Percentiles rank a stretch among this genome's conserved stretches.
Conservation (phyloP, 495 filamentous ascomycete species). For the Annulohypoxylon moriforme region DNA sequence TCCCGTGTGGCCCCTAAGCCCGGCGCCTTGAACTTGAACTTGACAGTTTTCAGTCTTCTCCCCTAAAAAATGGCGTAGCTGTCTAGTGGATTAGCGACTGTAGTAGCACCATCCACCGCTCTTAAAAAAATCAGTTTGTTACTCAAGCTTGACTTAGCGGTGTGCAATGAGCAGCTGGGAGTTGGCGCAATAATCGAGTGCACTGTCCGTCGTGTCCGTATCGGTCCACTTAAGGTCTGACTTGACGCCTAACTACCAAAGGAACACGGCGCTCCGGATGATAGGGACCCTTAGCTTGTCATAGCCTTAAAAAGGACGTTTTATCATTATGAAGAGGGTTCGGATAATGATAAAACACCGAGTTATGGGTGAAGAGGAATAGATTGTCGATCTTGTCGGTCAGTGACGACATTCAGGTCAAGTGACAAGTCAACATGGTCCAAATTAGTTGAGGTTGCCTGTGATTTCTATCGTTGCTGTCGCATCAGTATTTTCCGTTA, state of each 20-base stretch:
- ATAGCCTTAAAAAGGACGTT: constrained; percentile 8
- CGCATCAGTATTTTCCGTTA: constrained; percentile 26
- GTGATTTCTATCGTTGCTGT: constrained; percentile 20
- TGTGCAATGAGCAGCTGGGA: constrained; percentile 32
- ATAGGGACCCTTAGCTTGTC: constrained; percentile 5
- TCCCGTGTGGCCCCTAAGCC: constrained; percentile 15
- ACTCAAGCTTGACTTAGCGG: constrained; percentile 31
- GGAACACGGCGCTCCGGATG: constrained; percentile 10
- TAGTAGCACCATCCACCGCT: constrained; percentile 24
- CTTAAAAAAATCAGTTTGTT: constrained; percentile 16
- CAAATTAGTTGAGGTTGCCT: constrained; percentile 19
- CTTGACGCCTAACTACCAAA: constrained; percentile 14
- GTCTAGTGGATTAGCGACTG: constrained; percentile 15
- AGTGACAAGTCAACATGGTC: constrained; percentile 31
- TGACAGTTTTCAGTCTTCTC: constrained; percentile 7
- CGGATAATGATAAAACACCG: constrained; percentile 38
- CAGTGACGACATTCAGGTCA: constrained; percentile 38
- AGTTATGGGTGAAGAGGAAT: constrained; percentile 20
- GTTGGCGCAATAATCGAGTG: constrained; percentile 24
- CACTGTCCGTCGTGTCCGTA: constrained; percentile 18
- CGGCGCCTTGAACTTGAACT: constrained; percentile 8
- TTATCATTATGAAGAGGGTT: constrained; percentile 12
- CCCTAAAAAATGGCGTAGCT: constrained; percentile 5
- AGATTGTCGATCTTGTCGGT: constrained; percentile 25
- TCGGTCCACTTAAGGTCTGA: constrained; percentile 29